Conservation (phyloP, 495 filamentous ascomycete species). For the Chaetomium cochliodes region DNA sequence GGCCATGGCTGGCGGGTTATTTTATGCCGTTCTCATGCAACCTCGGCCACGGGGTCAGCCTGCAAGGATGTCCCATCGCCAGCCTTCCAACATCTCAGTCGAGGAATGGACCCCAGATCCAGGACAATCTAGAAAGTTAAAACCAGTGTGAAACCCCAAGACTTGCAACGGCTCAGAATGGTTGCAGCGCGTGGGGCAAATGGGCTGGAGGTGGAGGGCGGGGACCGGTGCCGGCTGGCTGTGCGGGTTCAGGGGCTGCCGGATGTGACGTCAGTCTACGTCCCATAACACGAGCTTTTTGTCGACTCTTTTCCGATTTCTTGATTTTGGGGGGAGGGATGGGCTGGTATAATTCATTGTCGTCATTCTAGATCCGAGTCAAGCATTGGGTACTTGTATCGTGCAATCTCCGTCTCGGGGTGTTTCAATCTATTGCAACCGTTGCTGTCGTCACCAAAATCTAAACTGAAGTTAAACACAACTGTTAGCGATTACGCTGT, state of each 20-base stretch:
- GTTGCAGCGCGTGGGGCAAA: constrained; percentile 11
- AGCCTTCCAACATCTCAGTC: too few species aligned
- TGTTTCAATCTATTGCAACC: background rate
- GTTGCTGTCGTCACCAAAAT: background rate
- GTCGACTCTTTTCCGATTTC: constrained; percentile 9
- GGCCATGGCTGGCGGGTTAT: too few species aligned
- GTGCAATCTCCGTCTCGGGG: too few species aligned
- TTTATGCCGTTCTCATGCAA: too few species aligned
- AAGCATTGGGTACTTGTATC: background rate
- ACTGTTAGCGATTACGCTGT: constrained; percentile 9
- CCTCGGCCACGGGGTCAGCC: too few species aligned
- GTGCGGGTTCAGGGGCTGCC: background rate
- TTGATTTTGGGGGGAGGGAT: constrained; percentile 15
- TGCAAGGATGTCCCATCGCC: too few species aligned
- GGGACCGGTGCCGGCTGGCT: constrained; percentile 16
- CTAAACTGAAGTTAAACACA: background rate
- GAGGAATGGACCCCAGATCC: too few species aligned
- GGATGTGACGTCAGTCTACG: constrained; percentile 28
- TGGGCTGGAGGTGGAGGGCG: constrained; percentile 11
- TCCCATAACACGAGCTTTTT: constrained; percentile 2
- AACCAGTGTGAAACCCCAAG: background rate
- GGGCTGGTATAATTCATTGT: constrained; percentile 2
- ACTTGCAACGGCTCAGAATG: background rate
- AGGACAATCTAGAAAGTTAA: background rate
- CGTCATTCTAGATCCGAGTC: background rate